phyloP scores from a whole-genome alignment of 179 eudicot species.

The Beta corolliflora region DNA sequence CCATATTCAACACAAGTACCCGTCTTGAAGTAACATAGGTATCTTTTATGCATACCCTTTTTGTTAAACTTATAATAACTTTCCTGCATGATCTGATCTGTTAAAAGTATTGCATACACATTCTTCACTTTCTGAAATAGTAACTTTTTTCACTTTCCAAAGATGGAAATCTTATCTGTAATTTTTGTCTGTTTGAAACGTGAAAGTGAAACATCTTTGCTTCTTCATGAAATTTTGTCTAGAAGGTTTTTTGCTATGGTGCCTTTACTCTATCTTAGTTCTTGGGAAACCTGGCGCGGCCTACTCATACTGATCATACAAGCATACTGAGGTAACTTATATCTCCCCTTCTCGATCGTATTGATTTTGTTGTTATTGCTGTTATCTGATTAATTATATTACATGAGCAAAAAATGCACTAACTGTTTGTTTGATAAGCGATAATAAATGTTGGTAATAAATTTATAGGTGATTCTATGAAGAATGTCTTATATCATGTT shows the following conservation, averaged over 20 bases:
- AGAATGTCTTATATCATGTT: no score
- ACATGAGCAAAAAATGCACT: no score
- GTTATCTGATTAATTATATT: no score
- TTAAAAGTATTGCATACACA: slow-evolving; percentile 5
- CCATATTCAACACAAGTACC: no score
- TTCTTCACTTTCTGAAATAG: background rate
- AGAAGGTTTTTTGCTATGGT: no score
- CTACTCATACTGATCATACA: background rate
- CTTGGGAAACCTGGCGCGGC: background rate
- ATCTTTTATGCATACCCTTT: background rate
- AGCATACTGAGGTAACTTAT: background rate
- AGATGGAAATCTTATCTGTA: background rate
- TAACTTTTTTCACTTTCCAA: background rate
- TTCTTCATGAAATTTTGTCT: background rate
- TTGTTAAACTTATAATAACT: background rate
- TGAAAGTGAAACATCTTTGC: slow-evolving; percentile 10
- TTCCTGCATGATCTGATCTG: slow-evolving; percentile 3
- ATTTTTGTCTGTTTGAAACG: background rate
- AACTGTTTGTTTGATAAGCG: no score
- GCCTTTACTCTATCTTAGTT: background rate
- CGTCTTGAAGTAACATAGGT: background rate
- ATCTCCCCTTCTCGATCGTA: background rate
- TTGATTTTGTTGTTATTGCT: no score
- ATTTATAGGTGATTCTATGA: no score
- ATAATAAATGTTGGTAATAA: no score